A percentile compares a stretch with the other conserved stretches of the same genome.
Conservation (phyloP, 2,329 filamentous ascomycete genomes). For the Cercospora beticola region DNA sequence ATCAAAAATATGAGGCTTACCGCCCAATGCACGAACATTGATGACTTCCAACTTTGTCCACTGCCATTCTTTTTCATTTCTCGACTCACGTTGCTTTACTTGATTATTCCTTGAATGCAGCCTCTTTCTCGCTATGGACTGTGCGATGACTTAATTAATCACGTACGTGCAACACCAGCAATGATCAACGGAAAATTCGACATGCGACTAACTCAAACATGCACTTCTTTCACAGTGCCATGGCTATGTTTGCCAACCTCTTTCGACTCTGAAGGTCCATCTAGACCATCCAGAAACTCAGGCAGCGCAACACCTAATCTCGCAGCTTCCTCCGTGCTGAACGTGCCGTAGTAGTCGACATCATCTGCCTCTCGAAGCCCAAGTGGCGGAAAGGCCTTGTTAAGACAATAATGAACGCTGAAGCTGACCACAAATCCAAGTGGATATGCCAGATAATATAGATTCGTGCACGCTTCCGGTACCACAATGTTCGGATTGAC, state of each 20-base stretch:
- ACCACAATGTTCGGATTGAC: conserved; percentile 44
- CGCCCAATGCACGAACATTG: conserved; percentile 14
- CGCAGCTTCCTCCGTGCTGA: conserved; percentile 32
- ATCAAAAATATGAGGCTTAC: conserved; percentile 12
- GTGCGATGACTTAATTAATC: not conserved
- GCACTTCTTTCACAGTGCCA: not conserved
- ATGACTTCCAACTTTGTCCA: not conserved
- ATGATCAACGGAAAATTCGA: not conserved
- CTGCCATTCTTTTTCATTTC: not conserved
- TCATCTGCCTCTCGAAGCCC: conserved; percentile 38
- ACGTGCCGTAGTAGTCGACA: conserved; percentile 39
- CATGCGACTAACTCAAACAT: not conserved
- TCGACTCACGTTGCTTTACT: not conserved
- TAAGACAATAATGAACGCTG: conserved; percentile 36
- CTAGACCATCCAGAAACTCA: conserved; percentile 19
- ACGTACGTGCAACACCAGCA: not conserved
- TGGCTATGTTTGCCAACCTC: conserved; percentile 7
- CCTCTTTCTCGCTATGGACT: not conserved
- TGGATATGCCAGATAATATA: conserved; percentile 47
- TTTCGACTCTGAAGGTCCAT: not conserved
- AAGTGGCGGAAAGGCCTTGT: conserved; percentile 35
- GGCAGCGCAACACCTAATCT: conserved; percentile 26
- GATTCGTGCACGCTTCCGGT: conserved; percentile 38
- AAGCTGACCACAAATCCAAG: conserved; percentile 45
- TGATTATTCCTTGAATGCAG: not conserved